Evolutionary conservation across 306 rosid genomes (phyloP).

Genomic region (Sicyos edulis): DNA sequence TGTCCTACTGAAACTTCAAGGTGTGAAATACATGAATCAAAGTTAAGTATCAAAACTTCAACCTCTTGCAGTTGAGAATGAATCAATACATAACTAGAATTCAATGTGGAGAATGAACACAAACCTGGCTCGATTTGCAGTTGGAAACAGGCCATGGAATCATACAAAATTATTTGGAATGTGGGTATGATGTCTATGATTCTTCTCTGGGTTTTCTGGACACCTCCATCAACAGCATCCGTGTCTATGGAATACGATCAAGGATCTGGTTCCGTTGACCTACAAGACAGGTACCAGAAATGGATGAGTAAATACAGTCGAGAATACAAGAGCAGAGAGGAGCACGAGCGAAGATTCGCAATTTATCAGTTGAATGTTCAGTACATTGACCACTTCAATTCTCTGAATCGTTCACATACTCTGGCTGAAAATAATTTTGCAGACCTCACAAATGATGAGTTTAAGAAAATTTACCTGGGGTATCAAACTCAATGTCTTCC

Average conservation of each 20-base stretch:
- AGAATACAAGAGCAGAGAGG: slow-evolving; percentile 33
- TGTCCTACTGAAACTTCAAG: slow-evolving; percentile 32
- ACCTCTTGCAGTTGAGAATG: slow-evolving; percentile 20
- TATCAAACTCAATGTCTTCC: not conserved
- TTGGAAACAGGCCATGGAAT: slow-evolving; percentile 33
- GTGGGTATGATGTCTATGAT: slow-evolving; percentile 29
- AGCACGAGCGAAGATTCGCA: slow-evolving; percentile 42
- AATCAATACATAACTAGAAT: not conserved
- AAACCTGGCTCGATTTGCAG: not conserved
- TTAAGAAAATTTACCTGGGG: slow-evolving; percentile 36
- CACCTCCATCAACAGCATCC: slow-evolving; percentile 25
- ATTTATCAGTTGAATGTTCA: slow-evolving; percentile 46
- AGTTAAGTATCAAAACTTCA: slow-evolving; percentile 18
- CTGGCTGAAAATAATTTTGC: slow-evolving; percentile 58
- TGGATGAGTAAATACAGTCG: slow-evolving; percentile 40
- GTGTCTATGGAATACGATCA: slow-evolving; percentile 18
- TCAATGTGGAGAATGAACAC: not conserved
- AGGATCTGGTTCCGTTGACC: slow-evolving; percentile 18
- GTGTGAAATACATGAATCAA: slow-evolving; percentile 33
- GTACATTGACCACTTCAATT: slow-evolving; percentile 44
- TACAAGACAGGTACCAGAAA: slow-evolving; percentile 44
- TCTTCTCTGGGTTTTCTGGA: slow-evolving; percentile 31
- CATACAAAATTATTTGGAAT: slow-evolving; percentile 20
- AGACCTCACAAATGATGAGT: slow-evolving; percentile 59
- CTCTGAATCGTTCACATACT: slow-evolving; percentile 48